Percentiles rank a stretch among this genome's conserved stretches.
Conservation (phyloP, 2,329 filamentous ascomycete genomes). For the Penicillium hordei region DNA sequence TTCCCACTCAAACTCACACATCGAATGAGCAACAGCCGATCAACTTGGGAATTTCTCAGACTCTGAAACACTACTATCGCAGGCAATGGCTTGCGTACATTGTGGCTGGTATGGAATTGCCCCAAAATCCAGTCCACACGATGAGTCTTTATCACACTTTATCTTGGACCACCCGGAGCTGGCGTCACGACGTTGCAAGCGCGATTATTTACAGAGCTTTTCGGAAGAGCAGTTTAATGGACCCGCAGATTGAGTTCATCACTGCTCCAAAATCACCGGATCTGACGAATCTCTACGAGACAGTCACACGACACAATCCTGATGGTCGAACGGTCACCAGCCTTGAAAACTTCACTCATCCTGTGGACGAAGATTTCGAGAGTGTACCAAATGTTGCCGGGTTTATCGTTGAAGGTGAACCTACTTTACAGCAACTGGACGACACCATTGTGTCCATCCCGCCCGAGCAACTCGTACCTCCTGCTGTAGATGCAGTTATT, state of each 20-base stretch:
- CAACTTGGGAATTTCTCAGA: constrained; percentile 13
- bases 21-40: constrained; percentile 11
- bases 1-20: constrained; percentile 10
- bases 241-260: constrained; percentile 3
- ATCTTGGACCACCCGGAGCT: constrained; percentile 9
- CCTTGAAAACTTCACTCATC: constrained; percentile 5
- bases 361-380: constrained; percentile 2
- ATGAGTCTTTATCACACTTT: constrained; percentile 11
- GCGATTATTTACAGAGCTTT: constrained; percentile 11
- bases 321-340: not conserved
- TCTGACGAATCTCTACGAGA: constrained; percentile 6
- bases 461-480: not conserved
- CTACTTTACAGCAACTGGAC: not conserved
- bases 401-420: not conserved
- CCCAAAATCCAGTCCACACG: not conserved
- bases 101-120: not conserved
- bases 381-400: not conserved
- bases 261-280: constrained; percentile 2
- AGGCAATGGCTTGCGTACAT: constrained; percentile 7
- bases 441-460: constrained; percentile 1
- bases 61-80: constrained; percentile 13
- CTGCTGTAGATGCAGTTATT: not conserved
- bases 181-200: constrained; percentile 10
- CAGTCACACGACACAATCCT: not conserved
- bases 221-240: constrained; percentile 7